Base-by-base conservation (phyloP, 2,329 filamentous ascomycete species). In the Drechslera avenae region DNA sequence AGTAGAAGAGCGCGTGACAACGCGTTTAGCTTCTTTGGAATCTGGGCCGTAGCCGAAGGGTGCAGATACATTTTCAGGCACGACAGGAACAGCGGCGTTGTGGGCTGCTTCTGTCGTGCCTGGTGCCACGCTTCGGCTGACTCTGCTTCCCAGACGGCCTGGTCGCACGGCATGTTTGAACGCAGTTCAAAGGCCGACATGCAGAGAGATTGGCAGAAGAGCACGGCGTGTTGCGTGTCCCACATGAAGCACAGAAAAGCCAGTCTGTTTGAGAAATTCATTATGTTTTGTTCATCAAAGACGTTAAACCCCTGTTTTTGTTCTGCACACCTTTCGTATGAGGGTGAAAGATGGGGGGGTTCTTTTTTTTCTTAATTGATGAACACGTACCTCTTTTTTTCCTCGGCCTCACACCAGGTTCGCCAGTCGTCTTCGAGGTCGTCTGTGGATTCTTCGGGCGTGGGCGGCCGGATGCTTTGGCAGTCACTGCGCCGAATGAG, bases 111-210 rank as follows among this genome's bases (percentile, higher is more conserved):
- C 19, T 71, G 56, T 1, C 76, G 75, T 5, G 76, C 57, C 1
- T 75, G 73, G 1, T 73, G 72, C 83, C 83, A 84, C 30, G 78
- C 75, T 5, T 76, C 73, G 0, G 82, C 78, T 0, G 81, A 78
- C 1, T 75, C 67, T 2, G 84, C 83, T 63, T 86, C 83, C 84
- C 84, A 87, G 0, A 81, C 59, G 0, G 73, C 64, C 41, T 83
- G 76, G 33, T 78, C 75, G 59, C 82, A 86, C 0, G 84, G 84
- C 2, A 86, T 66, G 2, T 78, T 75, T 0, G 83, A 77, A 0
- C 82, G 78, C 1, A 87, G 75, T 59, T 86, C 84, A 41, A 86
- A 86, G 0, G 83, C 82, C 1, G 83, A 86, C 83, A 86, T 86
- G 68, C 84, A 86, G 0, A 87, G 76, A 4, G 82, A 85, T 61